These are phyloP conservation scores for Laguncularia racemosa DNA, from an alignment of 345 rosid species.

Conservation along the genomic window DNA sequence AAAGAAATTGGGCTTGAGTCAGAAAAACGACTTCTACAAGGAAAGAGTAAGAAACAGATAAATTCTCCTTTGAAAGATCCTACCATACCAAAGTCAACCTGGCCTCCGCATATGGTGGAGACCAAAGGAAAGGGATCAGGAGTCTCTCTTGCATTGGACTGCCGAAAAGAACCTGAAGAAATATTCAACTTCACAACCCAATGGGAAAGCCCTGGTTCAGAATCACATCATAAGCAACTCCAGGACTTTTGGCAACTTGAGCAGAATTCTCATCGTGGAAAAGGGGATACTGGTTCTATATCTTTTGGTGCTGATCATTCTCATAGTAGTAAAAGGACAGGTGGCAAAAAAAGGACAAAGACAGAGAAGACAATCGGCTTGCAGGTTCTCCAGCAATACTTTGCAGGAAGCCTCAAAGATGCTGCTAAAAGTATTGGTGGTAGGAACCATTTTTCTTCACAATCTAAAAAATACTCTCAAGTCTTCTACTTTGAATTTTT, in stretches of 20 bases:
- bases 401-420: slow-evolving; percentile 38
- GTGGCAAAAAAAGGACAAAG: slow-evolving; percentile 21
- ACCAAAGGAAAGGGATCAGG: slow-evolving; percentile 55
- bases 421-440: slow-evolving; percentile 39
- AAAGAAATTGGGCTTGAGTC: background rate
- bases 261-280: slow-evolving; percentile 20
- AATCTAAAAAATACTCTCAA: background rate
- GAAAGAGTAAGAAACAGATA: slow-evolving; percentile 12
- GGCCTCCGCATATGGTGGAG: slow-evolving; percentile 49
- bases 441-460: slow-evolving; percentile 3
- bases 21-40: slow-evolving; percentile 6
- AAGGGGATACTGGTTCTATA: slow-evolving; percentile 8
- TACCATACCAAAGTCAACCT: slow-evolving; percentile 40
- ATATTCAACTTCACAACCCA: slow-evolving; percentile 37
- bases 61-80: slow-evolving; percentile 32
- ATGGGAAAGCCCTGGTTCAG: slow-evolving; percentile 26
- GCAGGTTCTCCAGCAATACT: slow-evolving; percentile 32
- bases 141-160: slow-evolving; percentile 48
- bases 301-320: slow-evolving; percentile 7
- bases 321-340: slow-evolving; percentile 10
- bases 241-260: slow-evolving; percentile 29
- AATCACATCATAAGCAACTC: slow-evolving; percentile 10
- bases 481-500: background rate
- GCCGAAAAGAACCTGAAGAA: slow-evolving; percentile 42
- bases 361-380: slow-evolving; percentile 25